Evolutionary conservation across 495 filamentous ascomycete species (phyloP), one percentile per base, ranked within the genome.

Genomic region (Arthonia radiata): DNA sequence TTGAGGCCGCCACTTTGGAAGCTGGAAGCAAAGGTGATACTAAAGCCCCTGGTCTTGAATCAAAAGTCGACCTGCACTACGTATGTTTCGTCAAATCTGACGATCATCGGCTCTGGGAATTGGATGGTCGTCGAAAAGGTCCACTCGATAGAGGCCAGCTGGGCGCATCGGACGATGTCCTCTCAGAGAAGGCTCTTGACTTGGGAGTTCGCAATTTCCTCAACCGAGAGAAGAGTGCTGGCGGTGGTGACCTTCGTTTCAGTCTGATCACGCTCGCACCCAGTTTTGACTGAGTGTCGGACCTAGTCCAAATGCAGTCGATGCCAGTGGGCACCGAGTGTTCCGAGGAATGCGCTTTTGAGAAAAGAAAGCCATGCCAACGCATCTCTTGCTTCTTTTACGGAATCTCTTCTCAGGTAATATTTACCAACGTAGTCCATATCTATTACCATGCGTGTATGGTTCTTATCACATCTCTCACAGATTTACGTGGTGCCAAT

Each of bases 61-160:
- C 45, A 10, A 36, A 40, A 12, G 38, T 53, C 4, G 49, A 53
- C 25, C 31, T 53, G 24, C 49, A 53, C 36, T 53, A 46, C 31
- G 49, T 53, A 33, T 70, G 65, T 32, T 89, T 90, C 53, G 76
- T 83, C 4, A 78, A 72, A 52, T 62, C 61, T 1, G 48, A 51
- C 31, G 61, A 70, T 41, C 67, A 67, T 24, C 56, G 57, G 33
- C 42, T 90, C 34, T 90, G 81, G 68, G 81, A 89, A 58, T 49
- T 92, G 33, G 78, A 90, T 53, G 79, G 81, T 5, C 40, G 68
- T 18, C 48, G 76, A 32, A 69, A 71, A 33, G 77, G 79, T 0
- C 79, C 79, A 3, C 30, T 86, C 16, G 56, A 73, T 17, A 52
- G 73, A n/a, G 79, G 79, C 1, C 33, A 35, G 8, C 42, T 86